Evolutionary conservation across 139 green algal species (phyloP).

Genomic region (Closterium sp.): DNA sequence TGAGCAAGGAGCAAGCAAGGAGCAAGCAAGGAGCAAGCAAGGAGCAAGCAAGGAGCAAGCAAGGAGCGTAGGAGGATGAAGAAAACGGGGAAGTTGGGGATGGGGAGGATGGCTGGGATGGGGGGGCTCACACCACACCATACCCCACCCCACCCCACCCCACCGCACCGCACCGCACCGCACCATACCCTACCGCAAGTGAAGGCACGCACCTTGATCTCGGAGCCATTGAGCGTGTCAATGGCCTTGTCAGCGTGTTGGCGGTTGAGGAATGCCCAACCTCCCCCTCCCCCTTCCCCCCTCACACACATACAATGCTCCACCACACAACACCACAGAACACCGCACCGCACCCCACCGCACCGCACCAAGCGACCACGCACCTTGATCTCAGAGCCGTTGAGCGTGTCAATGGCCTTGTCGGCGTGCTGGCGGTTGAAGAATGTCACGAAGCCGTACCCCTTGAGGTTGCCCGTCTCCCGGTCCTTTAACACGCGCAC

Average conservation of each 20-base stretch:
- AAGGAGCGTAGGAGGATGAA: too few relatives aligned
- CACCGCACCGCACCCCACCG: background rate
- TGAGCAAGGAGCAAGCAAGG: too few relatives aligned
- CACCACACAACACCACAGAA: background rate
- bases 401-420: constrained; percentile 41
- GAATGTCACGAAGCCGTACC: constrained; percentile 49
- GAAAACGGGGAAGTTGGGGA: too few relatives aligned
- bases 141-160: background rate
- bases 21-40: too few relatives aligned
- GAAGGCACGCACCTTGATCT: constrained; percentile 43
- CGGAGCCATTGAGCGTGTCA: constrained; percentile 3
- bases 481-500: constrained; percentile 45
- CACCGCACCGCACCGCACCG: background rate
- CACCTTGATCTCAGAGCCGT: constrained; percentile 42
- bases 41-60: too few relatives aligned
- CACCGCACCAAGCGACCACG: background rate
- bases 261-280: constrained; percentile 41
- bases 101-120: background rate
- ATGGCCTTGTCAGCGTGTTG: constrained; percentile 47
- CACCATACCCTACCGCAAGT: background rate
- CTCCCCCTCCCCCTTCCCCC: background rate
- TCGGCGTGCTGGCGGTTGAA: constrained; percentile 31
- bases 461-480: constrained; percentile 42
- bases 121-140: background rate
- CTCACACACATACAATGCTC: background rate